Base-by-base conservation (phyloP, 176 grass and related monocot genomes). In the Cenchrus americanus region DNA sequence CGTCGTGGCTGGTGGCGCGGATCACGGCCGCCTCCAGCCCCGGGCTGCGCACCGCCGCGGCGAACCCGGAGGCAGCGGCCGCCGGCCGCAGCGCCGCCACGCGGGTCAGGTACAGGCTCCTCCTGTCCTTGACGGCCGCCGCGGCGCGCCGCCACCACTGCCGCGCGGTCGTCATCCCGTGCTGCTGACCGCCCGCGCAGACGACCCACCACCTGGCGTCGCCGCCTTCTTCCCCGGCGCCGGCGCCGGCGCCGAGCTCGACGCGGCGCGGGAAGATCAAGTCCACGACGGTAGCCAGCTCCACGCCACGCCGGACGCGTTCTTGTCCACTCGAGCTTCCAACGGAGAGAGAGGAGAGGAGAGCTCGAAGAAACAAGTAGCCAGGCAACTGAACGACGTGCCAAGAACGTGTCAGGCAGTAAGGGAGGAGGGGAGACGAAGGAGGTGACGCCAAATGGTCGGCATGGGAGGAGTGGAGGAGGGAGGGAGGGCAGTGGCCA, bases 1-100 rank as follows among this genome's bases (percentile, higher is more conserved):
- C 89, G 73, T 99, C 86, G 75, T 99, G 96, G 87, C 93, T 94
- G 6, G 91, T 99, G 6, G 93, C 91, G 34, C 91, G 93, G 86
- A 99, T 99, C 47, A 99, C 89, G 14, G 83, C 89, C 68, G 81
- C 83, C 71, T 96, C 91, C 67, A 96, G 74, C 83, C 90, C 91
- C 2, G 68, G 70, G 63, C 66, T 69, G 71, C 89, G 63, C 42
- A 80, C 65, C 32, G 26, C 63, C 1, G 47, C 61, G 19, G 19
- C 40, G 7, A 27, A 55, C 12, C 57, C 40, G 0, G 72, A 62
- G 44, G 0, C 71, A 62, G 44, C 22, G 13, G 50, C 42, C 32
- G 26, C 19, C 26, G 71, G 79, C 6, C 80, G 71, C 51, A 89
- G 41, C 30, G 71, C 79, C 7, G 40, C 80, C 62, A 92, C 65